These are phyloP conservation scores for Penicillium sp. DNA, from an alignment of 2,329 filamentous ascomycete species.

Conservation along the genomic window DNA sequence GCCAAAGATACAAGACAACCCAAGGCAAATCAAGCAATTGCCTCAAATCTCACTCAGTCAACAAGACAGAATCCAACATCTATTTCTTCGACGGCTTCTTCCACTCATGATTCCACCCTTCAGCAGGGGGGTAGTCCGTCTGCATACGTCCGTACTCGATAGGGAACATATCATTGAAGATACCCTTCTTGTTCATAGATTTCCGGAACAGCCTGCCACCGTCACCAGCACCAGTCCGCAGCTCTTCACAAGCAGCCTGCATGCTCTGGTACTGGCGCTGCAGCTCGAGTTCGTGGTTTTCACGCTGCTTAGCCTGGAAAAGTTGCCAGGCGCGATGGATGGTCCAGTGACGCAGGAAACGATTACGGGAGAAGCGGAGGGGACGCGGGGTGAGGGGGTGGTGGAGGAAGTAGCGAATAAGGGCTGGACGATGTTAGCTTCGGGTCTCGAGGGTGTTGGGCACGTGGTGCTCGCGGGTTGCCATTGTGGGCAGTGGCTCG, in stretches of 20 bases:
- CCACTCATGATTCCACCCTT: conserved; percentile 94
- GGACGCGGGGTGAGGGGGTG: conserved; percentile 71
- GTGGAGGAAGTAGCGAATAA: conserved; percentile 69
- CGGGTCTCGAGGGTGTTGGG: neutral
- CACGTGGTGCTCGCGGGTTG: neutral
- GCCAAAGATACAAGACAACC: conserved; percentile 23
- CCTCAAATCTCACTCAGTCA: neutral
- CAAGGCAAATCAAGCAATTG: conserved; percentile 1
- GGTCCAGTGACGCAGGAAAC: conserved; percentile 93
- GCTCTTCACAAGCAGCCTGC: conserved; percentile 79
- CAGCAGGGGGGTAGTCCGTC: conserved; percentile 74
- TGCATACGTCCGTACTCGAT: conserved; percentile 78
- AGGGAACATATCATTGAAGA: conserved; percentile 73
- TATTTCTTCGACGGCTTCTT: conserved; percentile 55
- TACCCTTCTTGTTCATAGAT: conserved; percentile 86
- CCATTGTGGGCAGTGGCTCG: neutral
- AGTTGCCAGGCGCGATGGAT: conserved; percentile 96
- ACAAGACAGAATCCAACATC: neutral
- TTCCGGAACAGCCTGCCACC: conserved; percentile 71
- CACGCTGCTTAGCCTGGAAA: conserved; percentile 67
- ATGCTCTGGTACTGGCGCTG: conserved; percentile 80
- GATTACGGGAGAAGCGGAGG: conserved; percentile 82
- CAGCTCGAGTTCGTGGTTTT: conserved; percentile 66
- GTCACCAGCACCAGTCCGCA: conserved; percentile 57
- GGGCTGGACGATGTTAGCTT: conserved; percentile 37